A percentile compares a stretch with the other conserved stretches of the same genome.
Conservation (phyloP, 2,329 filamentous ascomycete species). For the Mycogone perniciosa region DNA sequence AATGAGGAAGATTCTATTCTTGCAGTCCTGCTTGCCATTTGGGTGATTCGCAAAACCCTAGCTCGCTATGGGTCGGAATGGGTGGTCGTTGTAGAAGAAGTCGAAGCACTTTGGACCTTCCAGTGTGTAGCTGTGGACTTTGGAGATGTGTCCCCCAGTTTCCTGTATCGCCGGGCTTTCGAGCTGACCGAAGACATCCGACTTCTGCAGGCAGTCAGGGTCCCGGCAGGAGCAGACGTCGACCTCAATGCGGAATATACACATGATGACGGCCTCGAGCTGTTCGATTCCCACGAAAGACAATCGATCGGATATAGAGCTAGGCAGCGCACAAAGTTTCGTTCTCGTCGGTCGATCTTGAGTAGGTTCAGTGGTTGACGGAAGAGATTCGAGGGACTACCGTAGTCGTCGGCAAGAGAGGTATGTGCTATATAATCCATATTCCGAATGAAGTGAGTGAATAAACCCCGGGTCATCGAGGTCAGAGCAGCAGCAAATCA, state of each 20-base stretch:
- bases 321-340: too few species aligned
- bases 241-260: slow-evolving; percentile 7
- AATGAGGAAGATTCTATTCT: not conserved
- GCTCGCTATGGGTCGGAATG: slow-evolving; percentile 1
- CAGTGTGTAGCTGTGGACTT: not conserved
- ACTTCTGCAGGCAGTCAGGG: slow-evolving; percentile 1
- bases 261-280: not conserved
- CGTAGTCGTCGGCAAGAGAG: too few species aligned
- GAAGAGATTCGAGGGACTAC: too few species aligned
- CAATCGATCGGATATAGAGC: too few species aligned
- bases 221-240: slow-evolving; percentile 6
- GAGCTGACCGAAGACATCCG: not conserved
- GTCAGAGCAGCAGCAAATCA: too few species aligned
- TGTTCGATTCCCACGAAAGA: too few species aligned
- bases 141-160: not conserved
- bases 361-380: too few species aligned
- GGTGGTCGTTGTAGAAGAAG: slow-evolving; percentile 7
- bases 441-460: too few species aligned
- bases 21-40: slow-evolving; percentile 13
- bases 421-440: too few species aligned
- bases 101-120: slow-evolving; percentile 1
- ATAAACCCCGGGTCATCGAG: too few species aligned
- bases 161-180: not conserved
- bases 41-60: slow-evolving; percentile 7
- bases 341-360: too few species aligned